A percentile compares a stretch with the other conserved stretches of the same genome.
Evolutionary conservation across 495 filamentous ascomycete genomes (phyloP).

Genomic region (Neurospora tetraspora): DNA sequence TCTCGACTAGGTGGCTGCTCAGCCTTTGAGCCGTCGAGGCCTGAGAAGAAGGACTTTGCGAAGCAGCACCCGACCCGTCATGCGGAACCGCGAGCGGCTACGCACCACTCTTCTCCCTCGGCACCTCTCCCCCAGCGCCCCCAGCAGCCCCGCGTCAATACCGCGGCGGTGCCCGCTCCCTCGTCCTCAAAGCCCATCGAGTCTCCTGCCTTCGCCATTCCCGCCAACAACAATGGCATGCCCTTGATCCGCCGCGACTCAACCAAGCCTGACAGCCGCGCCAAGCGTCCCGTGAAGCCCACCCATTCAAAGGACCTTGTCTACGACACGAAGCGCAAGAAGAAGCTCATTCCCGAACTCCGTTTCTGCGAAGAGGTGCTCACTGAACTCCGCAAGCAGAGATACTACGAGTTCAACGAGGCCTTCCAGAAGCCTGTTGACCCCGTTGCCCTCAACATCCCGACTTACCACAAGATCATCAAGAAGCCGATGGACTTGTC

Average conservation of each 20-base stretch:
- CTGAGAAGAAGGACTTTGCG: slow-evolving; percentile 43
- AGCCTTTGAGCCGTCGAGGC: slow-evolving; percentile 37
- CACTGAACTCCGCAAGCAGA: slow-evolving; percentile 65
- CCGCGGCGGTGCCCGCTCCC: slow-evolving; percentile 6
- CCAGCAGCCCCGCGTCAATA: slow-evolving; percentile 14
- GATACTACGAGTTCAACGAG: slow-evolving; percentile 51
- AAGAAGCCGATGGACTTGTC: slow-evolving; percentile 93
- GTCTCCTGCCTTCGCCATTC: slow-evolving; percentile 66
- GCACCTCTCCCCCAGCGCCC: slow-evolving; percentile 16
- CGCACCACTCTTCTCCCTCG: slow-evolving; percentile 37
- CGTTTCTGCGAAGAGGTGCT: slow-evolving; percentile 81
- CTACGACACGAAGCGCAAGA: slow-evolving; percentile 77
- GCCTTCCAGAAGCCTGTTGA: slow-evolving; percentile 81
- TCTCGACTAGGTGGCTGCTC: slow-evolving; percentile 43
- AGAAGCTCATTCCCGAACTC: slow-evolving; percentile 82
- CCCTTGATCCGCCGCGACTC: slow-evolving; percentile 89
- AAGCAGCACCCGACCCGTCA: slow-evolving; percentile 42
- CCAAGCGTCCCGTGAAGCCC: slow-evolving; percentile 89
- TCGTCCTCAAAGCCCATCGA: slow-evolving; percentile 23
- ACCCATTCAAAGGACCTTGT: slow-evolving; percentile 78
- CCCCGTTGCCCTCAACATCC: slow-evolving; percentile 89
- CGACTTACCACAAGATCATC: slow-evolving; percentile 82
- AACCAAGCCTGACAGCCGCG: slow-evolving; percentile 60
- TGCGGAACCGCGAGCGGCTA: slow-evolving; percentile 28
- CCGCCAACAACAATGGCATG: slow-evolving; percentile 58